phyloP scores from a whole-genome alignment of 331 rosid genomes.

The Arachis monticola region DNA sequence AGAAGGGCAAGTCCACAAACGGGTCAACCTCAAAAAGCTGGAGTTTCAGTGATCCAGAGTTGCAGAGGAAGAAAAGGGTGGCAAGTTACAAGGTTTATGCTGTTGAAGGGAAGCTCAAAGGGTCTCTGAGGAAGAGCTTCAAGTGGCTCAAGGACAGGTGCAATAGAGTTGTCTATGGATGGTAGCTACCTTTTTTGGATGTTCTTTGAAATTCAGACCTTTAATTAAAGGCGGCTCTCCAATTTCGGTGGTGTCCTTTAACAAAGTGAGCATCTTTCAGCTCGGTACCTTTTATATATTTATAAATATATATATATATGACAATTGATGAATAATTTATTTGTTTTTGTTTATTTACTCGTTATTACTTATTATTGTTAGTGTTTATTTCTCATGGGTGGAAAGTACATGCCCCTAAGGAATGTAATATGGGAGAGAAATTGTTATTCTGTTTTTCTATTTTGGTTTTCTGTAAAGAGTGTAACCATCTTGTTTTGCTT shows the following conservation, averaged over 20 bases:
- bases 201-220: constrained; percentile 11
- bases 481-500: constrained; percentile 32
- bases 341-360: constrained; percentile 13
- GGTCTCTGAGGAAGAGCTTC: constrained; percentile 80
- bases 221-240: constrained; percentile 5
- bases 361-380: neutral
- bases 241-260: constrained; percentile 23
- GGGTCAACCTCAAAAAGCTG: constrained; percentile 66
- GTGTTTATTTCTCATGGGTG: constrained; percentile 29
- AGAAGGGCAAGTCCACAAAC: constrained; percentile 81
- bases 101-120: constrained; percentile 91
- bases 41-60: constrained; percentile 86
- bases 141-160: constrained; percentile 89
- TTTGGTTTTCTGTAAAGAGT: constrained; percentile 36
- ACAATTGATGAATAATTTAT: constrained; percentile 42
- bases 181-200: constrained; percentile 45
- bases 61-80: constrained; percentile 92
- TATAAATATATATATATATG: constrained; percentile 1
- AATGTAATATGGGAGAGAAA: constrained; percentile 41
- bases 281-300: constrained; percentile 26
- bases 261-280: constrained; percentile 18
- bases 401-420: constrained; percentile 27
- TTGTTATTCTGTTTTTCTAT: constrained; percentile 34
- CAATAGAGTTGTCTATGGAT: constrained; percentile 72
- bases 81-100: constrained; percentile 92